A percentile compares a stretch with the other conserved stretches of the same genome.
Evolutionary conservation across 805 yeast genomes (phyloP).

Genomic region (Geotrichum ghanense): DNA sequence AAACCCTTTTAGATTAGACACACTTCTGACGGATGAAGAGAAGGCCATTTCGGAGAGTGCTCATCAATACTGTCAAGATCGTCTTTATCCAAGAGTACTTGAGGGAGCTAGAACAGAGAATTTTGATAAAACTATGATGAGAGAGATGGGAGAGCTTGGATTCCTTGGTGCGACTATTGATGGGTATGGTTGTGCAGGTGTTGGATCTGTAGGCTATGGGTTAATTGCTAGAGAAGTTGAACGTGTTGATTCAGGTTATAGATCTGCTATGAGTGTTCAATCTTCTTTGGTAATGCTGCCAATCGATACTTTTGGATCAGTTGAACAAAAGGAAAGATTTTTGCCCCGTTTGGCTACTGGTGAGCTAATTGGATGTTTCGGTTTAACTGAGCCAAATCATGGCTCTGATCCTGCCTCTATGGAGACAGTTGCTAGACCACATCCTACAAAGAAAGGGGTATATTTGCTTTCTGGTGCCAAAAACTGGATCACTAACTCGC

Average conservation of each 20-base stretch:
- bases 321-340: conserved; percentile 30
- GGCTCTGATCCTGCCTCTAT: conserved; percentile 49
- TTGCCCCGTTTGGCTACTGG: conserved; percentile 31
- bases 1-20: conserved; percentile 27
- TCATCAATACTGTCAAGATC: conserved; percentile 27
- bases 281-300: conserved; percentile 36
- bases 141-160: conserved; percentile 32
- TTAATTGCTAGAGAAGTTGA: conserved; percentile 34
- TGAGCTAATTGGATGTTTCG: conserved; percentile 46
- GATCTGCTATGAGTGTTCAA: conserved; percentile 35
- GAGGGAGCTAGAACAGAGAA: conserved; percentile 31
- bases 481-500: conserved; percentile 36
- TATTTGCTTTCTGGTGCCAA: conserved; percentile 31
- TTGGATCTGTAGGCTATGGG: conserved; percentile 33
- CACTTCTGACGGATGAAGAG: conserved; percentile 29
- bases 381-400: conserved; percentile 55
- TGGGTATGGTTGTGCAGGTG: conserved; percentile 36
- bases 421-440: conserved; percentile 40
- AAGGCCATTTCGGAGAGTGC: conserved; percentile 28
- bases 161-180: conserved; percentile 30
- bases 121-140: conserved; percentile 26
- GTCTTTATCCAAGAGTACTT: conserved; percentile 28
- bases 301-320: conserved; percentile 29
- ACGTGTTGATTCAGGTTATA: conserved; percentile 33
- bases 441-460: conserved; percentile 32